These are phyloP conservation scores for Umbilicus rupestris DNA, from an alignment of 164 flowering plant genomes.

Conservation along the genomic window DNA sequence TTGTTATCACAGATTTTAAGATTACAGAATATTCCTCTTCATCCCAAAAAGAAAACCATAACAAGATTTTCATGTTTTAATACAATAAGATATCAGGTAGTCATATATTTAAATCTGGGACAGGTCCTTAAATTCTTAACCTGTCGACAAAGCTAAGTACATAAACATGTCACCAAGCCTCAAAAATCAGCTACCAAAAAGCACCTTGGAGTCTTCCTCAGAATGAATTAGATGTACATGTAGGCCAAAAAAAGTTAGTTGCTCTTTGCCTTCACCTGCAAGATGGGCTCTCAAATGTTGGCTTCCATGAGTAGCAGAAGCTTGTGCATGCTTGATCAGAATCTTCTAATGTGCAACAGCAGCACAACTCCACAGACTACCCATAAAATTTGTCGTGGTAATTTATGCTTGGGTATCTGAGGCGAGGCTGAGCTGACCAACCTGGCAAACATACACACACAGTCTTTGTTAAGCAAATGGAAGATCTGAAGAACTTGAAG, in stretches of 20 bases:
- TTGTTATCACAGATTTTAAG: too few relatives aligned
- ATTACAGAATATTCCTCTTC: too few relatives aligned
- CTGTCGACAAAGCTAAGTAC: neutral
- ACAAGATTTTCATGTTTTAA: too few relatives aligned
- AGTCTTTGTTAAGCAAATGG: neutral
- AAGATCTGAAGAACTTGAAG: neutral
- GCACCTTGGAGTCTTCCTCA: neutral
- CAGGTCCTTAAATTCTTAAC: neutral
- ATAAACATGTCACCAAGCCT: slow-evolving; percentile 1
- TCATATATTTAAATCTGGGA: neutral
- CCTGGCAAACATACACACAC: neutral
- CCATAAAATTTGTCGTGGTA: neutral
- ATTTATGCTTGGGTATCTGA: neutral
- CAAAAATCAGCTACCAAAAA: neutral
- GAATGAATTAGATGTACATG: neutral
- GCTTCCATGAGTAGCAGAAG: neutral
- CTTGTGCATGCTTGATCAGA: neutral
- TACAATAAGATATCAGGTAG: too few relatives aligned
- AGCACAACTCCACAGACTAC: neutral
- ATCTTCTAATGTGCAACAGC: neutral
- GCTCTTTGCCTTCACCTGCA: neutral
- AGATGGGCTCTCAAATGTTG: neutral
- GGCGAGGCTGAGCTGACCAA: neutral
- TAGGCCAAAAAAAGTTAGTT: neutral
- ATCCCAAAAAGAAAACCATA: too few relatives aligned